Base-by-base conservation (phyloP, 352 stramenopile genomes). In the Plasmopara viticola region DNA sequence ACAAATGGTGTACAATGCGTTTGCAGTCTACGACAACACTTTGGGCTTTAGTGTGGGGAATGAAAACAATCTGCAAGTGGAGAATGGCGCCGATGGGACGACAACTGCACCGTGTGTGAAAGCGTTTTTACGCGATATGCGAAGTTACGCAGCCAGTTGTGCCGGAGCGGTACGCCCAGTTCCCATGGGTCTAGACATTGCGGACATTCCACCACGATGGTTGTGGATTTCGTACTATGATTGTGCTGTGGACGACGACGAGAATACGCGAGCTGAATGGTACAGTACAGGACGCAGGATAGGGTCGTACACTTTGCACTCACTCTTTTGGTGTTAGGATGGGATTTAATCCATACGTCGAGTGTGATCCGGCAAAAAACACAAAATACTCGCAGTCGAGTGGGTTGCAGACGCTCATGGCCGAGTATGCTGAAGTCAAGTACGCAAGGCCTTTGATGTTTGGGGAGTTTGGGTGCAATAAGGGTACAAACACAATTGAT, bases 401-500 rank as follows among this genome's bases (percentile, higher is more conserved):
- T 8, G 82, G 78, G 0, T 57, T 90, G 6, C 58, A 80, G 30
- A 73, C 56, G 9, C 55, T 93, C 33, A 86, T 89, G 74, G 53
- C 53, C 4, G 78, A 87, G 29, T 93, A 88, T 60, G 50, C 45
- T 0, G 45, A 52, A 0, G 53, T 70, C 10, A 57, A 52, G 0
- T 86, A 86, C 51, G 61, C 70, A 33, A 69, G 68, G 0, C 75
- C 76, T 0, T 53, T 90, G 29, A 84, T 93, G 66, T 85, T 90
- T 51, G 74, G 75, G 37, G 82, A 93, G 54, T 93, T 84, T 54
- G 82, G 79, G 15, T 93, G 79, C 60, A 88, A 87, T 58, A 65
- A 70, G 8, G 75, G 76, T 13, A 48, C 35, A 6, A 87, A 87
- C 48, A 92, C 82, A 1, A 60, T 92, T 34, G 66, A 87, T 8